Evolutionary conservation across 2,329 filamentous ascomycete species (phyloP).

Genomic region (Cladosporium sp.): DNA sequence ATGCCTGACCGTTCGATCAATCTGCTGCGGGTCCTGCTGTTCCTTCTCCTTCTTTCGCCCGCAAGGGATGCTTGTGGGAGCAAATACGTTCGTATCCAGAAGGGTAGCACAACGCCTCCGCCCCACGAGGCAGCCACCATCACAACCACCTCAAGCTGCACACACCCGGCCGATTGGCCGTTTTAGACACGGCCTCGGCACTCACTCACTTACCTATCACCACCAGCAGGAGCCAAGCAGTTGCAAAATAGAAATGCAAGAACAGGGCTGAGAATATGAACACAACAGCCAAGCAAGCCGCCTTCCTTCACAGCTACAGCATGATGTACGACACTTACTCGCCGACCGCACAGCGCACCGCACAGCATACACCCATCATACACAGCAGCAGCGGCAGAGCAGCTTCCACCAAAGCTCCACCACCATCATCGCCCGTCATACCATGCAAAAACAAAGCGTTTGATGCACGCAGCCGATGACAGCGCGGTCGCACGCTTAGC

Average conservation of each 20-base stretch:
- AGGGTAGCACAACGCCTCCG: not conserved
- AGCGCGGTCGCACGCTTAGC: not conserved
- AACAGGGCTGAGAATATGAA: not conserved
- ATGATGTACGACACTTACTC: not conserved
- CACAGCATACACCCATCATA: not conserved
- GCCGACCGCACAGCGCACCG: not conserved
- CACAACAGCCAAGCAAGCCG: not conserved
- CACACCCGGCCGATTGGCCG: not conserved
- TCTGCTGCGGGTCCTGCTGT: not conserved
- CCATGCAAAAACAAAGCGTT: not conserved
- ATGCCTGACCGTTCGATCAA: not conserved
- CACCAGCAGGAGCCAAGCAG: too few relatives aligned
- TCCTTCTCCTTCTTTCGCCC: not conserved
- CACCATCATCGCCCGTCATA: not conserved
- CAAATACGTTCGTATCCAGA: not conserved
- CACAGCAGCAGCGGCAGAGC: not conserved
- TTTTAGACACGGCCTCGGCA: not conserved
- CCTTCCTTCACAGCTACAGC: not conserved
- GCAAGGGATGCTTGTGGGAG: not conserved
- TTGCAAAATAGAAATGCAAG: not conserved
- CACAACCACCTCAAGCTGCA: not conserved
- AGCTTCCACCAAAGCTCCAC: not conserved
- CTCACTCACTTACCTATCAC: too few relatives aligned
- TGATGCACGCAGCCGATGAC: not conserved
- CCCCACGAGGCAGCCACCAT: not conserved